Percentiles rank a stretch among this genome's conserved stretches.
Evolutionary conservation across 2,329 filamentous ascomycete genomes (phyloP).

Genomic region (Huntiella decipiens): DNA sequence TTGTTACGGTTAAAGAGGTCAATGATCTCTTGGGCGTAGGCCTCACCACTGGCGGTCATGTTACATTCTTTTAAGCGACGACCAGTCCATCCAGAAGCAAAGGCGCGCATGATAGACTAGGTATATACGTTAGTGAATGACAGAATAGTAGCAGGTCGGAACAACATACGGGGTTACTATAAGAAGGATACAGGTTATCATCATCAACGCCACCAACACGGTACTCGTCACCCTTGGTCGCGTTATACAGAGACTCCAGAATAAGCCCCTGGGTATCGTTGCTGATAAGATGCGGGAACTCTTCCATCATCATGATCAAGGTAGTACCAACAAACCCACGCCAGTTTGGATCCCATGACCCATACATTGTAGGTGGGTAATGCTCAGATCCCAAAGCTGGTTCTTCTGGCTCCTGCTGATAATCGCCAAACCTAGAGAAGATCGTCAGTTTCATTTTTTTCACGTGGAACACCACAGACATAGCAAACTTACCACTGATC

Average conservation of each 20-base stretch:
- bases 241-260: conserved; percentile 32
- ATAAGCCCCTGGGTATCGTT: conserved; percentile 23
- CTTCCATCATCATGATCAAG: conserved; percentile 38
- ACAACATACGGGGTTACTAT: conserved; percentile 32
- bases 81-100: conserved; percentile 40
- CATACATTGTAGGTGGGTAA: conserved; percentile 34
- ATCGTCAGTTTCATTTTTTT: neutral
- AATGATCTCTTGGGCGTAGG: conserved; percentile 34
- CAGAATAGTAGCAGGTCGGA: no score
- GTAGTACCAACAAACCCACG: conserved; percentile 42
- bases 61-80: conserved; percentile 33
- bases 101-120: conserved; percentile 39
- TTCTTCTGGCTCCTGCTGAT: conserved; percentile 36
- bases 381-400: conserved; percentile 32
- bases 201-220: conserved; percentile 38
- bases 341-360: conserved; percentile 46
- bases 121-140: conserved; percentile 11
- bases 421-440: conserved; percentile 23
- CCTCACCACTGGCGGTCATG: conserved; percentile 38
- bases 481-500: conserved; percentile 27
- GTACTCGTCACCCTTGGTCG: conserved; percentile 39
- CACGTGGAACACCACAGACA: neutral
- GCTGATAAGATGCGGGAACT: conserved; percentile 30
- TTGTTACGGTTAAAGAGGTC: conserved; percentile 34
- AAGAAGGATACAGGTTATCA: conserved; percentile 43